These are phyloP conservation scores for Clavispora fructus DNA, from an alignment of 805 yeast genomes.

Conservation along the genomic window DNA sequence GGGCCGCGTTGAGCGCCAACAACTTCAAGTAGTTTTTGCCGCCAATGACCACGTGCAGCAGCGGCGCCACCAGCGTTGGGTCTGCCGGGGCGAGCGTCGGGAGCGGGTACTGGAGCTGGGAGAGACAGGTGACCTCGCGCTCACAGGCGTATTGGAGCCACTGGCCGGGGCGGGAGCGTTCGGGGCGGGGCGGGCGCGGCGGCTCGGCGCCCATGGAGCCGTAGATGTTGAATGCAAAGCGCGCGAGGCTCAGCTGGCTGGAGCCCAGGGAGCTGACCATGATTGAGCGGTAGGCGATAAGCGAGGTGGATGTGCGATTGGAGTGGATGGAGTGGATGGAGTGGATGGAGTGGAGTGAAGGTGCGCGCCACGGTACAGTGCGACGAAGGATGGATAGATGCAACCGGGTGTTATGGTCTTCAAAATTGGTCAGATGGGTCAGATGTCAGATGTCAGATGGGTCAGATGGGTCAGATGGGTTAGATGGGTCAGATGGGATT, in stretches of 20 bases:
- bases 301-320: too few relatives aligned
- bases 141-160: constrained; percentile 17
- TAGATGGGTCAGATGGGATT: too few relatives aligned
- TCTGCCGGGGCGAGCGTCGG: constrained; percentile 5
- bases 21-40: constrained; percentile 38
- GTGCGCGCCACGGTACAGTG: too few relatives aligned
- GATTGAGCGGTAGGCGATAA: not conserved
- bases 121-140: constrained; percentile 19
- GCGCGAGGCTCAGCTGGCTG: constrained; percentile 33
- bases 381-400: too few relatives aligned
- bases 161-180: constrained; percentile 1
- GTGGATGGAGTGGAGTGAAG: too few relatives aligned
- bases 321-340: too few relatives aligned
- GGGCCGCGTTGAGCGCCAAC: constrained; percentile 28
- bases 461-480: too few relatives aligned
- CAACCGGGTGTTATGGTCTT: too few relatives aligned
- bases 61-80: constrained; percentile 9
- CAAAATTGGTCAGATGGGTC: too few relatives aligned
- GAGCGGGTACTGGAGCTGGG: constrained; percentile 21
- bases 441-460: too few relatives aligned
- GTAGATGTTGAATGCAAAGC: constrained; percentile 57
- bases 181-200: constrained; percentile 3
- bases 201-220: constrained; percentile 32
- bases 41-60: constrained; percentile 35
- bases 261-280: constrained; percentile 2